phyloP scores from a whole-genome alignment of 208 protist species.

The Angomonas desouzai region DNA sequence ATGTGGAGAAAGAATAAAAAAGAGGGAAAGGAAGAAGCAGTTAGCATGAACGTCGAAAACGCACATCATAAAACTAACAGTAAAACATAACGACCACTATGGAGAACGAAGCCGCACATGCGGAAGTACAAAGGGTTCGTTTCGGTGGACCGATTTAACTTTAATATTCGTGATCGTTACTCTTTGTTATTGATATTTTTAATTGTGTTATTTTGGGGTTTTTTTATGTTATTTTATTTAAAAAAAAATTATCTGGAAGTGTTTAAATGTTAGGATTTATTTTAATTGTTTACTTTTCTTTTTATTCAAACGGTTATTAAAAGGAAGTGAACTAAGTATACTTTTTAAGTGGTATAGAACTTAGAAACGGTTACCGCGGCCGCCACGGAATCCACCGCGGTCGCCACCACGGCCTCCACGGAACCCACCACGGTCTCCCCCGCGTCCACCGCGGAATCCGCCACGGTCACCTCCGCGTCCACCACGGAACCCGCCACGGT shows the following conservation, averaged over 20 bases:
- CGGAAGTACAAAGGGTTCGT: background rate
- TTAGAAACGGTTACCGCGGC: conserved; percentile 19
- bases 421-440: conserved; percentile 54
- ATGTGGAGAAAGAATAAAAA: background rate
- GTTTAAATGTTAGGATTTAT: too few relatives aligned
- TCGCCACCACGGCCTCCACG: conserved; percentile 46
- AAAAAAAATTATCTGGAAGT: too few relatives aligned
- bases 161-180: background rate
- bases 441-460: conserved; percentile 35
- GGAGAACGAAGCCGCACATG: too few relatives aligned
- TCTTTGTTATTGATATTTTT: conserved; percentile 4
- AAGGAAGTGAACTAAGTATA: conserved; percentile 1
- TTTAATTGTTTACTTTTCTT: too few relatives aligned
- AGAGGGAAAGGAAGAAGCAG: conserved; percentile 7
- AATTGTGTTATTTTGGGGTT: background rate
- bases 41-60: too few relatives aligned
- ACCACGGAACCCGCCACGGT: conserved; percentile 49
- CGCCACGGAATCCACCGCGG: conserved; percentile 65
- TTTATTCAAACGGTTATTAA: conserved; percentile 9
- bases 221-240: conserved; percentile 1
- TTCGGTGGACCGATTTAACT: background rate
- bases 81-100: background rate
- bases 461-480: conserved; percentile 51
- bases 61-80: background rate
- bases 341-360: background rate